Evolutionary conservation across 2,329 filamentous ascomycete species (phyloP).

Genomic region (Furcasterigmium furcatum): DNA sequence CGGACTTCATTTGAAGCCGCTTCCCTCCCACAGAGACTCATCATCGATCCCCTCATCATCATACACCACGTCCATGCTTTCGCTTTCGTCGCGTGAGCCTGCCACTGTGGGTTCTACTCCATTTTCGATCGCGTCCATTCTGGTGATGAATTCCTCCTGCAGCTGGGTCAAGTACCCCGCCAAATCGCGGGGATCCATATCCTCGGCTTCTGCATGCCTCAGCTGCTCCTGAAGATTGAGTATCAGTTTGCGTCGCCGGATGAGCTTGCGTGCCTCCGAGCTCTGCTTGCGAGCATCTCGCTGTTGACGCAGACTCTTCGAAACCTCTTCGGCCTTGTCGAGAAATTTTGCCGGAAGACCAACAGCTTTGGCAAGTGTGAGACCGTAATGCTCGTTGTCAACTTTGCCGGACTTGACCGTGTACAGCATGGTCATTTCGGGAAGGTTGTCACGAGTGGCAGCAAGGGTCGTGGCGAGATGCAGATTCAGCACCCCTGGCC

Average conservation of each 20-base stretch:
- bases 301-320: conserved; percentile 56
- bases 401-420: conserved; percentile 72
- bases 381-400: conserved; percentile 73
- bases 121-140: conserved; percentile 65
- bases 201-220: conserved; percentile 61
- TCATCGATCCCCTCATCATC: background rate
- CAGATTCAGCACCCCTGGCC: conserved; percentile 76
- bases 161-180: conserved; percentile 61
- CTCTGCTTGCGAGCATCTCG: conserved; percentile 55
- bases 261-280: conserved; percentile 54
- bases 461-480: conserved; percentile 69
- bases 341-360: conserved; percentile 69
- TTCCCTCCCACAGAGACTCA: background rate
- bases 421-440: conserved; percentile 83
- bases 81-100: background rate
- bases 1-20: background rate
- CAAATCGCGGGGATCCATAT: conserved; percentile 62
- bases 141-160: conserved; percentile 70
- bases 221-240: conserved; percentile 71
- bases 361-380: conserved; percentile 74
- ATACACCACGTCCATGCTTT: background rate
- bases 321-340: conserved; percentile 63
- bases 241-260: conserved; percentile 68
- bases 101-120: background rate
- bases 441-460: conserved; percentile 40